Conservation (phyloP, 2,329 filamentous ascomycete species). For the Curvularia hawaiiensis region DNA sequence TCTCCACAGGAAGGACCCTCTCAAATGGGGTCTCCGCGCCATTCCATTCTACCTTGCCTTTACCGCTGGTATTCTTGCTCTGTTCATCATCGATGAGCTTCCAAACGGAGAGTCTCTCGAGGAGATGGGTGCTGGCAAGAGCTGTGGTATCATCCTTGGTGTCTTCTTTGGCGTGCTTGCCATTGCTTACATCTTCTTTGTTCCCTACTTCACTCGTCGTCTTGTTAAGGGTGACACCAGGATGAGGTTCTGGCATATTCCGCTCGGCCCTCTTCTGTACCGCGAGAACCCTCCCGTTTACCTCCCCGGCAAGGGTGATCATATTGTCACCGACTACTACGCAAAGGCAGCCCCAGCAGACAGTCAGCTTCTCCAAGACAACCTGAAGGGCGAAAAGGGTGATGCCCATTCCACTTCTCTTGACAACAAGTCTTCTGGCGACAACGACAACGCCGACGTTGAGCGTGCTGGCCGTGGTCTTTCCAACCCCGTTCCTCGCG, state of each 20-base stretch:
- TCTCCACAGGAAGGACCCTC: conserved; percentile 55
- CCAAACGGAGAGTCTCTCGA: conserved; percentile 41
- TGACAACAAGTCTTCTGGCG: conserved; percentile 7
- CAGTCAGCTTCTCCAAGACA: background rate
- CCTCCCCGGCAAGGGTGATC: conserved; percentile 47
- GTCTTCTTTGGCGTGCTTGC: conserved; percentile 32
- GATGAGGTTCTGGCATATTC: conserved; percentile 33
- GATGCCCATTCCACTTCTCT: conserved; percentile 1
- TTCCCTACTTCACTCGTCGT: conserved; percentile 37
- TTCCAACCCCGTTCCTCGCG: conserved; percentile 8
- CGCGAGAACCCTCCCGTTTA: conserved; percentile 50
- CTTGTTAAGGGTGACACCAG: conserved; percentile 34
- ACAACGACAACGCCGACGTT: conserved; percentile 8
- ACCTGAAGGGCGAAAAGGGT: conserved; percentile 16
- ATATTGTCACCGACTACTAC: conserved; percentile 51
- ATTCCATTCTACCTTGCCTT: conserved; percentile 57
- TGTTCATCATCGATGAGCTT: conserved; percentile 64
- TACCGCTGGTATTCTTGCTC: conserved; percentile 56
- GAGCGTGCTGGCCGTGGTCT: conserved; percentile 11
- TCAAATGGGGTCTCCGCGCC: conserved; percentile 56
- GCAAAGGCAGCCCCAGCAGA: conserved; percentile 32
- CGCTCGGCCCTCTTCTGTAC: conserved; percentile 49
- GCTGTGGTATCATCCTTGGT: conserved; percentile 35
- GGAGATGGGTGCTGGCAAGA: conserved; percentile 38
- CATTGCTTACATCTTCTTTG: conserved; percentile 36